Base-by-base conservation (phyloP, 352 stramenopile species). In the Globisporangium acanthophoron region DNA sequence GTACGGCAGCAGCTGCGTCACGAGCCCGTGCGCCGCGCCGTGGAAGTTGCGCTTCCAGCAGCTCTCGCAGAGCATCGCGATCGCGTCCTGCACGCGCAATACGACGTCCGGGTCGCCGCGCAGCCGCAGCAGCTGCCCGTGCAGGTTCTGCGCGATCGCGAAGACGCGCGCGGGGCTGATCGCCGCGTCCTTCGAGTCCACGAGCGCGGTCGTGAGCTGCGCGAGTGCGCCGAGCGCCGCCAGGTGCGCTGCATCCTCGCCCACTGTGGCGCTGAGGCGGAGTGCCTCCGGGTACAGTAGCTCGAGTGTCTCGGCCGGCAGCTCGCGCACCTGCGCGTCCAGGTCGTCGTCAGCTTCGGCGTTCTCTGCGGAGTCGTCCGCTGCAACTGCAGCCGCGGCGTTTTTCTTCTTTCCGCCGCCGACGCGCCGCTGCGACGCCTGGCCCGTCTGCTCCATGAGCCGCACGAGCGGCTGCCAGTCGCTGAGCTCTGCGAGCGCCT, bases 1-100 rank as follows among this genome's bases (percentile, higher is more conserved):
- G 52, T 90, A 94, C 52, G 85, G 85, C 54, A 94, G 62, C 52
- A 94, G 58, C 54, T 94, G 85, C 45, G 85, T 92, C 55, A 94
- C 78, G n/a, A 94, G 60, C 33, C 68, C 74, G 55, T 92, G 78
- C 13, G 80, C 76, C 43, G 64, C 65, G 50, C 70, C 74, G 46
- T 71, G 62, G 46, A 88, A 84, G 44, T 87, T 85, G 39, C 73
- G 67, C 37, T 85, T 74, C 85, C 82, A 93, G 54, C 80, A 90
- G 3, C 69, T 64, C 62, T 94, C 85, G 52, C 85, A 94, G 2
- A 92, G 66, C 55, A 78, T 43, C 20, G 82, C 74, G 27, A 94
- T 85, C 12, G 80, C 70, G 60, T 94, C 85, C 61, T 94, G 85
- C 3, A 76, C 75, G 2, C 48, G 49, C 45, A 73, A 54, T 15